Evolutionary conservation across 164 flowering plant species (phyloP).

Genomic region (Nymphaea thermarum): DNA sequence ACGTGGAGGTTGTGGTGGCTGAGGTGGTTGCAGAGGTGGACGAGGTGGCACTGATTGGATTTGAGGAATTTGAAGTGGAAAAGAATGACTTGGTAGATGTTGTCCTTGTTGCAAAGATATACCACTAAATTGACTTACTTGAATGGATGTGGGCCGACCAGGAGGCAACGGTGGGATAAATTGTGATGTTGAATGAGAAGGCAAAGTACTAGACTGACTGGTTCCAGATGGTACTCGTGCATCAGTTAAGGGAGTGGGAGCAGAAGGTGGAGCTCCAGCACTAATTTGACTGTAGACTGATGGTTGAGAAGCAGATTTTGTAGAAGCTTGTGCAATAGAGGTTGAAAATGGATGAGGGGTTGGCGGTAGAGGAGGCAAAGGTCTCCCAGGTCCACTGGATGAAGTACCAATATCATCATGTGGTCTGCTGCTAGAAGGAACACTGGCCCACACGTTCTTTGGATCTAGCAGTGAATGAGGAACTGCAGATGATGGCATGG

Average conservation of each 20-base stretch:
- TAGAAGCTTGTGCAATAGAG: slow-evolving; percentile 22
- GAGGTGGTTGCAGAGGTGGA: slow-evolving; percentile 68
- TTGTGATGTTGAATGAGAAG: slow-evolving; percentile 36
- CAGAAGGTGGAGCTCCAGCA: slow-evolving; percentile 25
- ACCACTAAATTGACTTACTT: slow-evolving; percentile 30
- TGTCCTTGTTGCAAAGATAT: slow-evolving; percentile 40
- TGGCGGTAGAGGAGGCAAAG: slow-evolving; percentile 87
- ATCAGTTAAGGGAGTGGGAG: slow-evolving; percentile 25
- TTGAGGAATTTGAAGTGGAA: slow-evolving; percentile 28
- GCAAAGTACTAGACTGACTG: slow-evolving; percentile 11
- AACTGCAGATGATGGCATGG: slow-evolving; percentile 19
- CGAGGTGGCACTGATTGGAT: slow-evolving; percentile 41
- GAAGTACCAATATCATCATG: slow-evolving; percentile 20
- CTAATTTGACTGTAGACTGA: slow-evolving; percentile 28
- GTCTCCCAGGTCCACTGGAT: slow-evolving; percentile 46
- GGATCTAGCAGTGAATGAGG: slow-evolving; percentile 31
- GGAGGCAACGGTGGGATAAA: slow-evolving; percentile 30
- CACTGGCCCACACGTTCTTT: slow-evolving; percentile 33
- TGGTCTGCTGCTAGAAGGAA: slow-evolving; percentile 22
- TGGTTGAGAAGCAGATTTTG: slow-evolving; percentile 31
- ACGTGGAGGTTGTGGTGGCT: slow-evolving; percentile 72
- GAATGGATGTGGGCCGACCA: slow-evolving; percentile 44
- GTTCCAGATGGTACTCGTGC: slow-evolving; percentile 29
- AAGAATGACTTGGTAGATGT: slow-evolving; percentile 28
- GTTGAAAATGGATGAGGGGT: slow-evolving; percentile 72